Conservation (phyloP, 179 eudicot genomes). For the Patellifolia procumbens region DNA sequence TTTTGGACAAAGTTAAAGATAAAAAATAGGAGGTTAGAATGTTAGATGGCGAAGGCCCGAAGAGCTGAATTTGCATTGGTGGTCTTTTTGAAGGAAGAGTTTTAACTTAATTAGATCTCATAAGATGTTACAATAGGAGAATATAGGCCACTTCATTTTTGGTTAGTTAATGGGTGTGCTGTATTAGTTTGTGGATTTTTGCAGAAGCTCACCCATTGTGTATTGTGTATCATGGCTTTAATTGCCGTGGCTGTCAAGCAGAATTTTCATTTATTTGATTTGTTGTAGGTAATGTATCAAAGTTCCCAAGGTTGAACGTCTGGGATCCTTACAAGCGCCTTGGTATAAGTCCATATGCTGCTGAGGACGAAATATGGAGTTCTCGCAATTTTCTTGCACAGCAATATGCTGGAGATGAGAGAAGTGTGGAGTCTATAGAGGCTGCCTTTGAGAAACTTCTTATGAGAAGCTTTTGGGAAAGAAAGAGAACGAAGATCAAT, state of each 20-base stretch:
- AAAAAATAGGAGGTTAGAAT: background rate
- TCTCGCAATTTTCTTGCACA: conserved; percentile 79
- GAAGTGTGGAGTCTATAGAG: conserved; percentile 88
- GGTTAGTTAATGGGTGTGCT: background rate
- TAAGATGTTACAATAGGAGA: background rate
- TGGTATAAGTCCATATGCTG: conserved; percentile 79
- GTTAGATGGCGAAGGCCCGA: no score
- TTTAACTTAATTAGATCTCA: background rate
- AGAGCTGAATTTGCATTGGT: background rate
- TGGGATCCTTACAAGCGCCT: conserved; percentile 99
- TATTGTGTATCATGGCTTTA: background rate
- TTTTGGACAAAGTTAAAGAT: background rate
- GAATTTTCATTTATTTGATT: background rate
- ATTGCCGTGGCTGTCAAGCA: background rate
- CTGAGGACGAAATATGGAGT: conserved; percentile 94
- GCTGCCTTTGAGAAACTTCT: conserved; percentile 90
- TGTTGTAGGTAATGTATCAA: conserved; percentile 50
- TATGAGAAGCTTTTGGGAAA: conserved; percentile 71
- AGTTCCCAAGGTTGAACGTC: conserved; percentile 64
- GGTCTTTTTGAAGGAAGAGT: background rate
- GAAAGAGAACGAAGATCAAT: conserved; percentile 84
- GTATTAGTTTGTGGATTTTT: background rate
- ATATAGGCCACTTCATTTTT: background rate
- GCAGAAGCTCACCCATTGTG: background rate
- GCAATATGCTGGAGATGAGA: conserved; percentile 82